phyloP scores from a whole-genome alignment of 2,329 filamentous ascomycete genomes.

The Ascochyta pisi region DNA sequence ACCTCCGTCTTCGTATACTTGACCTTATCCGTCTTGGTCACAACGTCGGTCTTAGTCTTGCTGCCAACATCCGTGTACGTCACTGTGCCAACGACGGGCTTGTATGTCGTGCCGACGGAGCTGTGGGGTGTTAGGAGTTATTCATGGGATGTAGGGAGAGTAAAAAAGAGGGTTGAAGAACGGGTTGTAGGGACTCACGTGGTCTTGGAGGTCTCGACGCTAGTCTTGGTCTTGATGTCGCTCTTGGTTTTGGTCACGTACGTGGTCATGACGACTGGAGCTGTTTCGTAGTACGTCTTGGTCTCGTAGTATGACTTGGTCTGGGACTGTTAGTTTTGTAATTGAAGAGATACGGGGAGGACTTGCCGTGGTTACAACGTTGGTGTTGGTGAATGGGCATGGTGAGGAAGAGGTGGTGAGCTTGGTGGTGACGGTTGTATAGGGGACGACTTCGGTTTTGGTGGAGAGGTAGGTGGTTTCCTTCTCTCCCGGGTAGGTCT shows the following conservation, averaged over 20 bases:
- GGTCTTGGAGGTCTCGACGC: conserved; percentile 19
- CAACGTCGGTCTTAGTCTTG: conserved; percentile 15
- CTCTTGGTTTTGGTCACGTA: conserved; percentile 23
- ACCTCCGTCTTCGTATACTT: conserved; percentile 25
- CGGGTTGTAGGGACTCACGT: conserved; percentile 23
- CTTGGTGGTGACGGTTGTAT: conserved; percentile 21
- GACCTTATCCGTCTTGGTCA: conserved; percentile 26
- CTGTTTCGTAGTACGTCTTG: neutral
- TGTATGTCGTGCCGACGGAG: conserved; percentile 23
- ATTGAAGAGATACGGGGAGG: neutral
- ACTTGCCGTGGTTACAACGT: conserved; percentile 14
- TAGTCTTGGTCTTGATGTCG: conserved; percentile 19
- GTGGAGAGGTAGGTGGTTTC: conserved; percentile 25
- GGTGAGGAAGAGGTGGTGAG: conserved; percentile 16
- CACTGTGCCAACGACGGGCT: conserved; percentile 22
- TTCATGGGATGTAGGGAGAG: neutral
- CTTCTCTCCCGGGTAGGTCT: conserved; percentile 13
- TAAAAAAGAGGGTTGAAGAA: neutral
- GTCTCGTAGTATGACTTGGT: neutral
- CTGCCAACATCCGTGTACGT: conserved; percentile 22
- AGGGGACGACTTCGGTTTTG: conserved; percentile 25
- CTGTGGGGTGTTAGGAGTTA: conserved; percentile 14
- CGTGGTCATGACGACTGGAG: conserved; percentile 17
- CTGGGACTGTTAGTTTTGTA: neutral
- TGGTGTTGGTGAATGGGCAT: conserved; percentile 22